Evolutionary conservation across 2,329 filamentous ascomycete genomes (phyloP).

Genomic region (Ophiosphaerella korrae): DNA sequence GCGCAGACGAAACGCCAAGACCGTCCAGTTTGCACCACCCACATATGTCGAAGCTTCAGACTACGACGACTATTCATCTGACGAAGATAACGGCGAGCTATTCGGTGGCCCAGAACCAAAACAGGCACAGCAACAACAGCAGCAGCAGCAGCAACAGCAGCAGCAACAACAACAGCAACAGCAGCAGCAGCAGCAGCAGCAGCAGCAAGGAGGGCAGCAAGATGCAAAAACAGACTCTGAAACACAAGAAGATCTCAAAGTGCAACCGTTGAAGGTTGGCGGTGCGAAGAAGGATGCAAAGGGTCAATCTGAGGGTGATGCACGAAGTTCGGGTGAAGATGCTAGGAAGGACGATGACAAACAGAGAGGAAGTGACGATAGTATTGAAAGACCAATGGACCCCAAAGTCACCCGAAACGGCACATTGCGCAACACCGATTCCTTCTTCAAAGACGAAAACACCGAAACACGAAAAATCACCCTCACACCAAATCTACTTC

Average conservation of each 20-base stretch:
- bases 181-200: slow-evolving; percentile 1
- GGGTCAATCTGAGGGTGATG: slow-evolving; percentile 26
- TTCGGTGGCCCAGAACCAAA: slow-evolving; percentile 45
- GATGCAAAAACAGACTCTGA: slow-evolving; percentile 48
- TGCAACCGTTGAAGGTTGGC: slow-evolving; percentile 47
- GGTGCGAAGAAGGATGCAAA: slow-evolving; percentile 38
- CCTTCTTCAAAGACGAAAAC: slow-evolving; percentile 95
- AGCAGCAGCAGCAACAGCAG: slow-evolving; percentile 17
- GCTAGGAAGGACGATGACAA: slow-evolving; percentile 51
- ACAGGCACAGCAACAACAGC: slow-evolving; percentile 23
- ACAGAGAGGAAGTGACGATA: slow-evolving; percentile 69
- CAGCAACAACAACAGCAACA: no score
- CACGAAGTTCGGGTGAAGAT: slow-evolving; percentile 41
- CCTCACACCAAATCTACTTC: slow-evolving; percentile 86
- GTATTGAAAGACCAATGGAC: slow-evolving; percentile 57
- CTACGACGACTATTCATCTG: slow-evolving; percentile 82
- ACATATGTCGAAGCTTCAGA: slow-evolving; percentile 90
- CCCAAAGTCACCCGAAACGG: slow-evolving; percentile 72
- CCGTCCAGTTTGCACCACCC: slow-evolving; percentile 81
- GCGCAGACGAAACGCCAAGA: slow-evolving; percentile 80
- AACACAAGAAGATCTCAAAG: slow-evolving; percentile 41
- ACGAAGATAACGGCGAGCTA: slow-evolving; percentile 65
- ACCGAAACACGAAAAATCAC: slow-evolving; percentile 98
- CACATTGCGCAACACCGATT: slow-evolving; percentile 88
- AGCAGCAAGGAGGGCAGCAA: slow-evolving; percentile 11